phyloP scores from a whole-genome alignment of 306 rosid genomes.

The Trifolium repens region DNA sequence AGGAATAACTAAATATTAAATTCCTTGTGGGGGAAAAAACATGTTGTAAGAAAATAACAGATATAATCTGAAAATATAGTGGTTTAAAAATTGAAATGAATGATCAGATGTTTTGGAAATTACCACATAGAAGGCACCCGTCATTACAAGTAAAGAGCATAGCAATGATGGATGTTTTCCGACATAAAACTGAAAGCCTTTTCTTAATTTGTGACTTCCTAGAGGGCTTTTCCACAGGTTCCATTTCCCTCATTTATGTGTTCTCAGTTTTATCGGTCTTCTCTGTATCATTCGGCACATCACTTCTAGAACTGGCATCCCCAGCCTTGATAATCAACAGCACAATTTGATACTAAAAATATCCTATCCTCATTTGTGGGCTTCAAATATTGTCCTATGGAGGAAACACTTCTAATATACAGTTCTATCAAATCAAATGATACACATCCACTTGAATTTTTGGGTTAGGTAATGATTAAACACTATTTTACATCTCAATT shows the following conservation, averaged over 20 bases:
- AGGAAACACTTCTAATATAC: neutral
- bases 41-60: slow-evolving; percentile 13
- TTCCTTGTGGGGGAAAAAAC: neutral
- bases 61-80: slow-evolving; percentile 11
- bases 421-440: neutral
- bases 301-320: slow-evolving; percentile 60
- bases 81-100: slow-evolving; percentile 38
- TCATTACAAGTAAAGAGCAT: slow-evolving; percentile 76
- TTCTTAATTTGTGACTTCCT: slow-evolving; percentile 40
- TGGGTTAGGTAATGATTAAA: neutral
- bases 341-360: slow-evolving; percentile 17
- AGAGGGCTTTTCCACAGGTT: slow-evolving; percentile 72
- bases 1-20: slow-evolving; percentile 28
- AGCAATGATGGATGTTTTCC: slow-evolving; percentile 81
- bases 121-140: slow-evolving; percentile 99
- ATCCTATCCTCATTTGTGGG: neutral
- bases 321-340: slow-evolving; percentile 59
- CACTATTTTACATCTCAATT: neutral
- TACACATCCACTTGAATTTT: neutral
- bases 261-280: slow-evolving; percentile 71
- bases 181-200: slow-evolving; percentile 84
- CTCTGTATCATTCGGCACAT: slow-evolving; percentile 53
- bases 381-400: neutral
- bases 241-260: slow-evolving; percentile 83
- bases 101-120: slow-evolving; percentile 34